Conservation (phyloP, 2,329 filamentous ascomycete species). For the Akanthomyces lecanii region DNA sequence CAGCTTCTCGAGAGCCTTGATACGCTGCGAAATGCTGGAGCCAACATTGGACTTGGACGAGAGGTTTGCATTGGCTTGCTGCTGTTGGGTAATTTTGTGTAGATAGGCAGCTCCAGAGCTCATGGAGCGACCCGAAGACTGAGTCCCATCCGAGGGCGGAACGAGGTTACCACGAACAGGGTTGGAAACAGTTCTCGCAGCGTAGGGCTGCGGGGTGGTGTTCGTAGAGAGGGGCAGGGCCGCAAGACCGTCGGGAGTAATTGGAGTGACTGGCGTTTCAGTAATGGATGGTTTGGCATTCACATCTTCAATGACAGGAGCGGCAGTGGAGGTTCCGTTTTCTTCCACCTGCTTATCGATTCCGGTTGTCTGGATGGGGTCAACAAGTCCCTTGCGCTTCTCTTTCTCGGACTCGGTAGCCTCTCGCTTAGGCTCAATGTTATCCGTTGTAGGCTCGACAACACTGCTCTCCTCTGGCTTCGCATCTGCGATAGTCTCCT, state of each 20-base stretch:
- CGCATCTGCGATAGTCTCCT: not conserved
- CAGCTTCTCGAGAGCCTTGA: slow-evolving; percentile 86
- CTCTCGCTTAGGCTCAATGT: not conserved
- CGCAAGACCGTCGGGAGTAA: not conserved
- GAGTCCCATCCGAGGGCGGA: slow-evolving; percentile 42
- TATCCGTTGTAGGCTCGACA: not conserved
- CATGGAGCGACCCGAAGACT: slow-evolving; percentile 47
- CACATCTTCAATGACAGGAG: slow-evolving; percentile 32
- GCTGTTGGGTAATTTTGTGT: slow-evolving; percentile 51
- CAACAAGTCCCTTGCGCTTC: slow-evolving; percentile 33
- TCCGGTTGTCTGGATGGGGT: slow-evolving; percentile 58
- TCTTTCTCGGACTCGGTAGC: not conserved
- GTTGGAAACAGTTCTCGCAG: slow-evolving; percentile 47
- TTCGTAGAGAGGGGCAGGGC: slow-evolving; percentile 21
- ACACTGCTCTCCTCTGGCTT: not conserved
- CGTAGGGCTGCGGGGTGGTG: slow-evolving; percentile 26
- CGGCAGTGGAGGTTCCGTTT: slow-evolving; percentile 36
- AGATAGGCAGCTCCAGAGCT: slow-evolving; percentile 55
- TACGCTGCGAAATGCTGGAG: slow-evolving; percentile 87
- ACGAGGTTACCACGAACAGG: slow-evolving; percentile 42
- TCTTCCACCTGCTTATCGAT: not conserved
- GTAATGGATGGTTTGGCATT: not conserved
- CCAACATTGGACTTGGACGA: slow-evolving; percentile 72
- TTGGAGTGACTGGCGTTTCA: slow-evolving; percentile 14
- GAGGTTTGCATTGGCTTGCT: slow-evolving; percentile 42